These are phyloP conservation scores for Quercus cerris DNA, from an alignment of 306 rosid species.

Conservation along the genomic window DNA sequence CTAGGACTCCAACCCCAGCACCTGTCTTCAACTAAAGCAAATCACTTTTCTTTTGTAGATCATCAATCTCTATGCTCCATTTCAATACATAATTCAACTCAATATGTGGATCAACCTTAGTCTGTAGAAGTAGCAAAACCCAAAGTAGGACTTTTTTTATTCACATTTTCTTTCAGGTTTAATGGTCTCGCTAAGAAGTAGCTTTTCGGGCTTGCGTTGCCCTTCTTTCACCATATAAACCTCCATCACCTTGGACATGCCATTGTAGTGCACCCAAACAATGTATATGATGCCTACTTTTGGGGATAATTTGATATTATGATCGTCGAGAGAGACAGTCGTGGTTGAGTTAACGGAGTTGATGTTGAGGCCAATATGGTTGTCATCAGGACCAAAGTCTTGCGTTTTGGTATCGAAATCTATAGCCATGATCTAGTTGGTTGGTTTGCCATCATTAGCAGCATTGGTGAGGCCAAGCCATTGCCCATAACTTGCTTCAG, in stretches of 20 bases:
- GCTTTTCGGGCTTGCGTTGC: constrained; percentile 17
- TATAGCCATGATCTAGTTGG: constrained; percentile 37
- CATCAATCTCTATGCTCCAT: constrained; percentile 36
- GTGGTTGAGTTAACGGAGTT: constrained; percentile 35
- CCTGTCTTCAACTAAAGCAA: constrained; percentile 23
- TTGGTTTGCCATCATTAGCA: constrained; percentile 16
- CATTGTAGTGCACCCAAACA: constrained; percentile 39
- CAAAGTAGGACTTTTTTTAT: constrained; percentile 27
- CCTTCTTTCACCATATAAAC: constrained; percentile 32
- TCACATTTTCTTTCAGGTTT: constrained; percentile 24
- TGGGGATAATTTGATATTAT: constrained; percentile 31
- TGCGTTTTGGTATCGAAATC: constrained; percentile 48
- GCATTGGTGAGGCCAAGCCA: constrained; percentile 54
- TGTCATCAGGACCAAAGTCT: constrained; percentile 30
- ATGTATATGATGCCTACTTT: not conserved
- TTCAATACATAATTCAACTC: constrained; percentile 37
- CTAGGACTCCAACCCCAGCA: constrained; percentile 25
- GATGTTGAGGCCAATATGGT: constrained; percentile 46
- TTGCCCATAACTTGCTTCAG: constrained; percentile 30
- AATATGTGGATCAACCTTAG: constrained; percentile 20
- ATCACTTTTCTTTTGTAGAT: not conserved
- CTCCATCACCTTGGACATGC: constrained; percentile 31
- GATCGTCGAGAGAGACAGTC: constrained; percentile 14
- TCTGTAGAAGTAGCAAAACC: constrained; percentile 38
- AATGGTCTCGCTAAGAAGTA: constrained; percentile 29